Conservation (phyloP, 2,329 filamentous ascomycete genomes). For the Aspergillus intermedius region DNA sequence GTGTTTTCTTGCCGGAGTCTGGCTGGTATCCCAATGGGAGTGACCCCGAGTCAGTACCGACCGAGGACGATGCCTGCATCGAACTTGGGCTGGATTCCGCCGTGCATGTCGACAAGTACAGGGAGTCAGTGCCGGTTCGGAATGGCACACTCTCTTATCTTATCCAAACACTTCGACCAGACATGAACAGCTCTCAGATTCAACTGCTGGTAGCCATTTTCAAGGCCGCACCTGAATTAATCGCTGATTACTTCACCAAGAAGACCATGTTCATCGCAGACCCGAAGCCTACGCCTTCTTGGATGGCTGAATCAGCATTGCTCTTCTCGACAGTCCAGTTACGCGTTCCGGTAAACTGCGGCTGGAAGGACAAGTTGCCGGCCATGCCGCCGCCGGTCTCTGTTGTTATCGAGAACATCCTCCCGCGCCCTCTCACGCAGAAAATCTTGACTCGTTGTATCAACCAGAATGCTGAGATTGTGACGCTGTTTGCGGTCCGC, state of each 20-base stretch:
- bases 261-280: conserved; percentile 80
- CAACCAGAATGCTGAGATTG: conserved; percentile 67
- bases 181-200: conserved; percentile 72
- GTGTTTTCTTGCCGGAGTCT: conserved; percentile 66
- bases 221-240: conserved; percentile 71
- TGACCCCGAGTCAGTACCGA: conserved; percentile 51
- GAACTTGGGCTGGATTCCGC: conserved; percentile 64
- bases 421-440: conserved; percentile 75
- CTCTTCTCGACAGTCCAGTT: conserved; percentile 74
- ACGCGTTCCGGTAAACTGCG: conserved; percentile 65
- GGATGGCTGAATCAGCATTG: conserved; percentile 89
- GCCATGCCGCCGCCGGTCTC: conserved; percentile 68
- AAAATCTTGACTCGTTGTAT: conserved; percentile 74
- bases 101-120: conserved; percentile 63
- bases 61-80: conserved; percentile 44
- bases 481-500: conserved; percentile 77
- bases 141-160: conserved; percentile 77
- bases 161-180: conserved; percentile 70
- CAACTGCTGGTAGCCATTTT: conserved; percentile 79
- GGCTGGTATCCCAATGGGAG: conserved; percentile 77
- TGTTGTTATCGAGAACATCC: conserved; percentile 74
- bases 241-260: conserved; percentile 78
- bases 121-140: conserved; percentile 62
- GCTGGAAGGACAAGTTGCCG: conserved; percentile 57
- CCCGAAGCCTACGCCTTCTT: conserved; percentile 84